phyloP scores from a whole-genome alignment of 257 asterid genomes.

The Dorcoceras hygrometricum region DNA sequence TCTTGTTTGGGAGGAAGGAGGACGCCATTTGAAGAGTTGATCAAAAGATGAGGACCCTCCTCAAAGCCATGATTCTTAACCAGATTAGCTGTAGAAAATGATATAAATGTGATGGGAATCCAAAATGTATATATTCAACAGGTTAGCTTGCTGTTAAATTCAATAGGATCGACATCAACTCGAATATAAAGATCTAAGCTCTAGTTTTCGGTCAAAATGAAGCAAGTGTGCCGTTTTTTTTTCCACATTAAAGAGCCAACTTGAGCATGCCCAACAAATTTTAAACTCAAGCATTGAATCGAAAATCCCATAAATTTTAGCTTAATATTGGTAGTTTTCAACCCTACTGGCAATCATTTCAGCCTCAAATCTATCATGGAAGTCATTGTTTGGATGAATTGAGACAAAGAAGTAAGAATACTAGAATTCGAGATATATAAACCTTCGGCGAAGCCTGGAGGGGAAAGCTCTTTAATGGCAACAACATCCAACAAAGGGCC shows the following conservation, averaged over 20 bases:
- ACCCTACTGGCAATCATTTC: not conserved
- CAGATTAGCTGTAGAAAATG: slow-evolving; percentile 50
- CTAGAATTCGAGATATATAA: not conserved
- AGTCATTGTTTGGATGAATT: too few species aligned
- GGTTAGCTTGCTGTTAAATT: not conserved
- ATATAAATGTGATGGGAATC: not conserved
- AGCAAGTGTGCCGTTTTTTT: not conserved
- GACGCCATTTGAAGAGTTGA: slow-evolving; percentile 68
- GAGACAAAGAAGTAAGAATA: not conserved
- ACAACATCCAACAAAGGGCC: slow-evolving; percentile 90
- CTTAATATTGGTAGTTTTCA: not conserved
- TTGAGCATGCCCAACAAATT: not conserved
- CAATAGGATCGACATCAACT: not conserved
- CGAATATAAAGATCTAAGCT: not conserved
- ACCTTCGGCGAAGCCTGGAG: slow-evolving; percentile 57
- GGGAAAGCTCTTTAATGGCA: slow-evolving; percentile 73
- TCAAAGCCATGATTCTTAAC: slow-evolving; percentile 72
- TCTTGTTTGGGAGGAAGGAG: slow-evolving; percentile 75
- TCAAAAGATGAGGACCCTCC: slow-evolving; percentile 71
- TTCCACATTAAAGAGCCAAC: not conserved
- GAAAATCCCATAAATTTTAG: not conserved
- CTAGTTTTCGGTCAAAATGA: not conserved
- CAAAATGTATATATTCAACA: not conserved
- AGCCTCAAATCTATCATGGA: too few species aligned
- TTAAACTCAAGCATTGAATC: not conserved